Evolutionary conservation across 2,329 filamentous ascomycete genomes (phyloP).

Genomic region (Exserohilum rostratum): DNA sequence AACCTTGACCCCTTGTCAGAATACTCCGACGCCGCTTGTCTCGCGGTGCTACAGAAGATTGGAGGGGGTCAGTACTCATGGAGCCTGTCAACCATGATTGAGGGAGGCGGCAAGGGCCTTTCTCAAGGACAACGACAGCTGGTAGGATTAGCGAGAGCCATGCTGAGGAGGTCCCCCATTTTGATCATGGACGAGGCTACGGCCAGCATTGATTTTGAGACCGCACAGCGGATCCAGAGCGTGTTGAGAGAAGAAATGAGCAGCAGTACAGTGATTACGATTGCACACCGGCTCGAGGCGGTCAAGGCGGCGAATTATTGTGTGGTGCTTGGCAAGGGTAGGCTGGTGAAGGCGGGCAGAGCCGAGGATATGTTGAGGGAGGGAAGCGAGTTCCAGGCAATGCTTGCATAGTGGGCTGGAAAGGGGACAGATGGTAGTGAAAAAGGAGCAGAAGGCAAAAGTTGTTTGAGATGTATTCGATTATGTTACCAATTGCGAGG

Average conservation of each 20-base stretch:
- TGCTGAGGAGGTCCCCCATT: constrained; percentile 65
- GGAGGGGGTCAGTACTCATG: constrained; percentile 60
- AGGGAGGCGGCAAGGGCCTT: constrained; percentile 66
- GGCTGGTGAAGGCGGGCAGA: constrained; percentile 48
- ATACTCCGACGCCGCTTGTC: constrained; percentile 62
- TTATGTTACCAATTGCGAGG: too few relatives aligned
- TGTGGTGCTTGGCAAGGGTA: constrained; percentile 60
- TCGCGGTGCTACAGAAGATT: constrained; percentile 60
- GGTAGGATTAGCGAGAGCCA: constrained; percentile 67
- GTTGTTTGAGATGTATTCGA: too few relatives aligned
- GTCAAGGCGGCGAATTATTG: constrained; percentile 64
- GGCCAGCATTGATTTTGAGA: constrained; percentile 68
- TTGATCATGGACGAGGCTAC: constrained; percentile 72
- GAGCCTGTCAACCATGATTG: constrained; percentile 62
- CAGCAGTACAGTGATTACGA: constrained; percentile 67
- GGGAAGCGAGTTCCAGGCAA: constrained; percentile 40
- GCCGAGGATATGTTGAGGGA: constrained; percentile 45
- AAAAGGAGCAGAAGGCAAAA: background rate
- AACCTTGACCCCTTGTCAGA: constrained; percentile 68
- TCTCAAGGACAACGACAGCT: constrained; percentile 70
- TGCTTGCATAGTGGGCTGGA: constrained; percentile 35
- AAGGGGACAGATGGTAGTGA: background rate
- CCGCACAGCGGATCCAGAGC: constrained; percentile 61
- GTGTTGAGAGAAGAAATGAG: constrained; percentile 63
- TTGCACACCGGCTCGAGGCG: constrained; percentile 69